Conservation (phyloP, 164 flowering plant genomes). For the Kalanchoe fedtschenkoi region DNA sequence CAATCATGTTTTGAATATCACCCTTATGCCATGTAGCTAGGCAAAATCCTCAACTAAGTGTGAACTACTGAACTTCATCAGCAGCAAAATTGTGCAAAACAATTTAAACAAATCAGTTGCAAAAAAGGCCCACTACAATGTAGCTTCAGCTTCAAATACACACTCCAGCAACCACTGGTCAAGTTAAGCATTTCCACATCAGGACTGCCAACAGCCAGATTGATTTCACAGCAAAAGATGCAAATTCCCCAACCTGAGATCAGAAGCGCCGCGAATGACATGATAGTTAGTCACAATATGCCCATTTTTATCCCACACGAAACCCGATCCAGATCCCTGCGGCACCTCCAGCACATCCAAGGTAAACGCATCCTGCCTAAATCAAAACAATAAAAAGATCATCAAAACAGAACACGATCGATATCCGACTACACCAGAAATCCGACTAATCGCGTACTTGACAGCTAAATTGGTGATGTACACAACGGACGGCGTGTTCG, state of each 20-base stretch:
- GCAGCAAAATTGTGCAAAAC: background rate
- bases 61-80: background rate
- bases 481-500: constrained; percentile 96
- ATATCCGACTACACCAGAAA: background rate
- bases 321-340: constrained; percentile 94
- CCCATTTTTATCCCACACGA: constrained; percentile 86
- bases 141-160: background rate
- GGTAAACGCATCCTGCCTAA: constrained; percentile 93
- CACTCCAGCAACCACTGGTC: background rate
- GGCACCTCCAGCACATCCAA: constrained; percentile 96
- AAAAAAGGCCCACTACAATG: too few relatives aligned
- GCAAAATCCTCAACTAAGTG: background rate
- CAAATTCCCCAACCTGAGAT: constrained; percentile 64
- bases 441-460: constrained; percentile 24
- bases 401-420: constrained; percentile 2
- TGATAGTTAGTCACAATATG: constrained; percentile 93
- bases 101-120: background rate
- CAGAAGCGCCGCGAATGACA: constrained; percentile 97
- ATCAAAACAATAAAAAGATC: background rate
- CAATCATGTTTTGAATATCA: too few relatives aligned
- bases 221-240: background rate
- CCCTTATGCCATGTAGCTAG: too few relatives aligned
- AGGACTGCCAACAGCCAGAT: too few relatives aligned
- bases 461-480: constrained; percentile 91
- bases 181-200: background rate